Conservation (phyloP, 2,329 filamentous ascomycete species). For the Albifimbria verrucaria region DNA sequence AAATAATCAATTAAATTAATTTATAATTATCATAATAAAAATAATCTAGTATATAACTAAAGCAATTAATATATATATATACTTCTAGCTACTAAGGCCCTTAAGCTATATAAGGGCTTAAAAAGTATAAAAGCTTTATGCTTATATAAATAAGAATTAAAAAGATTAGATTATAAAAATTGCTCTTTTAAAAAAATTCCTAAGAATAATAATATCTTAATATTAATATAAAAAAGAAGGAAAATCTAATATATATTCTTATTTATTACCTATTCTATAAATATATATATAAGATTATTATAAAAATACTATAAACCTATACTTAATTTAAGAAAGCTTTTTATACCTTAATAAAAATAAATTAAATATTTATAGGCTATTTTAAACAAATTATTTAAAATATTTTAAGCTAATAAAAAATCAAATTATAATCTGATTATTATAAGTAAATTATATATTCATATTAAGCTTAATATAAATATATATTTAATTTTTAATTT, state of each 20-base stretch:
- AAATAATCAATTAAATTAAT: neutral
- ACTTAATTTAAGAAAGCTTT: neutral
- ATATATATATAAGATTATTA: neutral
- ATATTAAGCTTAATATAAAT: neutral
- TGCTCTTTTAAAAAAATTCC: neutral
- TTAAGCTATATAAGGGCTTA: neutral
- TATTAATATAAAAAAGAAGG: neutral
- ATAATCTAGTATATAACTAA: neutral
- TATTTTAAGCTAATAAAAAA: neutral
- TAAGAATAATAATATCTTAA: slow-evolving; percentile 1
- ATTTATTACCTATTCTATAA: neutral
- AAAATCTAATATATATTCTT: neutral
- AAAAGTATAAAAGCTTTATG: neutral
- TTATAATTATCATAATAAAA: neutral
- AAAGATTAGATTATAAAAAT: neutral
- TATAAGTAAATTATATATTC: neutral
- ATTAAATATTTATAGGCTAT: neutral
- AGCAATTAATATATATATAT: neutral
- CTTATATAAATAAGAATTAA: neutral
- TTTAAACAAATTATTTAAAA: neutral
- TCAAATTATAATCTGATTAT: neutral
- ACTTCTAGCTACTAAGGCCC: neutral
- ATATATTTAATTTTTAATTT: neutral
- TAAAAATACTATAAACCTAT: neutral
- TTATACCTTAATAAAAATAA: neutral